Base-by-base conservation (phyloP, 2,329 filamentous ascomycete species). In the Endoconidiophora laricicola region DNA sequence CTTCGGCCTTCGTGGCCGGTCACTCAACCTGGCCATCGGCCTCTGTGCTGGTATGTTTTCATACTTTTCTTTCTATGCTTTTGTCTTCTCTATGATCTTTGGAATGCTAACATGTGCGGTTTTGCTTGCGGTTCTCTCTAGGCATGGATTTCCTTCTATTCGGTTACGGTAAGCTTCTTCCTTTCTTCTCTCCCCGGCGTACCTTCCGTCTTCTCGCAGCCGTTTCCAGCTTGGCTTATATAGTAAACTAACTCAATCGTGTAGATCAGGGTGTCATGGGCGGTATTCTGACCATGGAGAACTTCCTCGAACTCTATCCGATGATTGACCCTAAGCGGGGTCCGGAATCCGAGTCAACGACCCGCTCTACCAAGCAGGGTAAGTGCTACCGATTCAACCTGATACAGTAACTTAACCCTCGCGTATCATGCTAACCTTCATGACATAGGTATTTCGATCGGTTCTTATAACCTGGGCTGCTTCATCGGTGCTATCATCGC, bases 181-280 rank as follows among this genome's bases (percentile, higher is more conserved):
- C 26, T 33, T 33, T 10, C 26, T 33, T 3, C 26, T 9, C 12
- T 9, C 26, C 26, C 26, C 4, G 12, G 5, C 26, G 12, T 33
- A 33, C 26, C 5, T 33, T 33, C 26, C 7, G 26, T 10, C 26
- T 29, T 29, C 26, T 33, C 7, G 7, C 26, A 9, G 26, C 26
- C 26, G 26, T 33, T 33, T 33, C 12, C 26, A 33, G 26, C 26
- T 33, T 10, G 26, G 12, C 9, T 6, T 9, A 33, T 33, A 10
- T 33, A 18, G 16, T 18, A 18, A 9, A 33, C 26, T 33, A 10
- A 73, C 58, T 33, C 12, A 9, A 33, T 33, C 4, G 3, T 33
- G 26, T 33, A 33, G 82, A 86, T 61, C 80, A 83, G 63, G 79
- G 82, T 59, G 80, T 86, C 7, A 86, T 84, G 71, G 83, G 80